phyloP scores from a whole-genome alignment of 345 rosid genomes.

The Dipteronia sinensis region DNA sequence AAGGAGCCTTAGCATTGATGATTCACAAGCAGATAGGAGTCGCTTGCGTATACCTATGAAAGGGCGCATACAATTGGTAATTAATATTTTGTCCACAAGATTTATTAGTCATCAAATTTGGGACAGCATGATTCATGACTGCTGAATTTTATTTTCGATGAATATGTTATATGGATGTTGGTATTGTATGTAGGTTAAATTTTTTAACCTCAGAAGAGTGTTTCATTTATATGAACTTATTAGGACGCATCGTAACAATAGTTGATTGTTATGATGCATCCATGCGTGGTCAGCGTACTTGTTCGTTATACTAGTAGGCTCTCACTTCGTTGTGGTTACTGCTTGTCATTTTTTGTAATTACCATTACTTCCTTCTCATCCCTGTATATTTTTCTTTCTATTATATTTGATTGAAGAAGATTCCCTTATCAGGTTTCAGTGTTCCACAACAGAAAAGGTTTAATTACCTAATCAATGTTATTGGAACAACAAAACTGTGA shows the following conservation, averaged over 20 bases:
- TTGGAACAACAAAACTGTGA: background rate
- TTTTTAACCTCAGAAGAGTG: background rate
- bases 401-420: too few species aligned
- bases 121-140: background rate
- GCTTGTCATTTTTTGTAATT: background rate
- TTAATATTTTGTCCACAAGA: background rate
- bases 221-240: background rate
- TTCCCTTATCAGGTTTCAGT: too few species aligned
- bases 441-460: too few species aligned
- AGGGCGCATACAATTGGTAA: slow-evolving; percentile 62
- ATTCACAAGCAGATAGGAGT: slow-evolving; percentile 39
- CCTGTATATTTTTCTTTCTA: background rate
- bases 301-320: background rate
- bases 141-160: background rate
- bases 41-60: slow-evolving; percentile 54
- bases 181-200: background rate
- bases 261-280: background rate
- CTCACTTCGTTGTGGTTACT: background rate
- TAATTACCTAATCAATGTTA: too few species aligned
- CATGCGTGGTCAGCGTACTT: background rate
- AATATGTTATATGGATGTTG: background rate
- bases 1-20: slow-evolving; percentile 40
- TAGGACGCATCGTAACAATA: background rate
- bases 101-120: background rate
- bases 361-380: background rate